Evolutionary conservation across 768 basidiomycete species (phyloP).

Genomic region (Xerocomus potaroensis): DNA sequence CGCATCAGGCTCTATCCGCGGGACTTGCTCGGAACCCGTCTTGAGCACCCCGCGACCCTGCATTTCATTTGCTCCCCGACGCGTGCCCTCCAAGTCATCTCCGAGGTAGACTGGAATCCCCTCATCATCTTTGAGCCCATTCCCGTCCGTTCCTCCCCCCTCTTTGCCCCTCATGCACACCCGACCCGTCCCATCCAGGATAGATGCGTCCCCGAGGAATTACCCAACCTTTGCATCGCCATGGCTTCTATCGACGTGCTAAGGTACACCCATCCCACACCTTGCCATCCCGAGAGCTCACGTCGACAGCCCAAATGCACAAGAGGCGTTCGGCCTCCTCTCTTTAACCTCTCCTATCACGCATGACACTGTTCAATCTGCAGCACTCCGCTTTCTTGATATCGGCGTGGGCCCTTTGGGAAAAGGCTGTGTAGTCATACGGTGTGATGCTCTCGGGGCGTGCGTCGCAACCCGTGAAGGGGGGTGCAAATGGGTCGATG

Average conservation of each 20-base stretch:
- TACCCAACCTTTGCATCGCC: conserved; percentile 59
- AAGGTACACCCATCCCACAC: conserved; percentile 42
- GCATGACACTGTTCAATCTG: conserved; percentile 56
- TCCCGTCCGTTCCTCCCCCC: conserved; percentile 48
- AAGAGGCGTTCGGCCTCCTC: conserved; percentile 71
- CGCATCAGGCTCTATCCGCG: conserved; percentile 65
- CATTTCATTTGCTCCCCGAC: conserved; percentile 86
- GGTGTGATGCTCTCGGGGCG: conserved; percentile 70
- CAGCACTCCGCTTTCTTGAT: conserved; percentile 57
- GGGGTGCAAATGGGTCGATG: conserved; percentile 60
- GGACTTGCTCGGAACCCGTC: conserved; percentile 54
- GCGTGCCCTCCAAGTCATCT: conserved; percentile 62
- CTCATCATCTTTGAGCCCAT: conserved; percentile 80
- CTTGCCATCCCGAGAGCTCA: conserved; percentile 2
- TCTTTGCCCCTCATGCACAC: background rate
- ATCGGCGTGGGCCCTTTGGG: conserved; percentile 51
- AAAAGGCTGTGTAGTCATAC: conserved; percentile 63
- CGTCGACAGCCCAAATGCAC: conserved; percentile 70
- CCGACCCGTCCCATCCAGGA: conserved; percentile 41
- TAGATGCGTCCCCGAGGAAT: conserved; percentile 74
- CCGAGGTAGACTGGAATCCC: conserved; percentile 68
- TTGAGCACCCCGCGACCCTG: conserved; percentile 49
- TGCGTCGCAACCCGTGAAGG: conserved; percentile 42
- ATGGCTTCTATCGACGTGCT: conserved; percentile 61
- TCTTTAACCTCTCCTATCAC: conserved; percentile 44